These are phyloP conservation scores for Mycena sanguinolenta DNA, from an alignment of 768 basidiomycete species.

Conservation along the genomic window DNA sequence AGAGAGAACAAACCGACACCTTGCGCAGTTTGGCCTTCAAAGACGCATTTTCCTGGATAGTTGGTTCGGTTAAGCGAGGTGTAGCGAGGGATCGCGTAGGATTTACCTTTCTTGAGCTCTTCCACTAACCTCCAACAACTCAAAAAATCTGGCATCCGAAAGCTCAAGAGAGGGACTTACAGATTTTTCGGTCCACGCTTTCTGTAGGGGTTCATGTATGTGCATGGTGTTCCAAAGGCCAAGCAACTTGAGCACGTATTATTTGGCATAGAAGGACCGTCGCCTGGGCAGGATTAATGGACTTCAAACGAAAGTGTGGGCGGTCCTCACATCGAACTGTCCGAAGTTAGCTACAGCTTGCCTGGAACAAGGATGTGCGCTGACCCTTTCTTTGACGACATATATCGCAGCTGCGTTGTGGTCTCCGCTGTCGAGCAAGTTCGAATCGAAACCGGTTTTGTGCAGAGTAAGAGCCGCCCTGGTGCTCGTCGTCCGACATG, in stretches of 20 bases:
- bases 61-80: too few relatives aligned
- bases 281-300: conserved; percentile 13
- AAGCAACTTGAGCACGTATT: conserved; percentile 26
- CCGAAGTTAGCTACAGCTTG: neutral
- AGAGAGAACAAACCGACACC: conserved; percentile 29
- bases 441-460: neutral
- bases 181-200: conserved; percentile 21
- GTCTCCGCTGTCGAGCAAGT: neutral
- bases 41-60: conserved; percentile 50
- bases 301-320: neutral
- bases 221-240: conserved; percentile 24
- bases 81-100: too few relatives aligned
- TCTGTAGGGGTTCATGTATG: conserved; percentile 15
- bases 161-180: neutral
- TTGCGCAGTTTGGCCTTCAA: conserved; percentile 54
- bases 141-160: conserved; percentile 34
- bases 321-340: conserved; percentile 29
- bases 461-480: neutral
- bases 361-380: neutral
- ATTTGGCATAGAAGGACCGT: conserved; percentile 15
- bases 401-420: conserved; percentile 11
- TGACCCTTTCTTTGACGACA: conserved; percentile 22
- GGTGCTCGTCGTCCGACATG: conserved; percentile 22
- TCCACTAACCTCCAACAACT: conserved; percentile 49
- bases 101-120: conserved; percentile 58